phyloP scores from a whole-genome alignment of 768 basidiomycete genomes.

The Tricholoma sp. region DNA sequence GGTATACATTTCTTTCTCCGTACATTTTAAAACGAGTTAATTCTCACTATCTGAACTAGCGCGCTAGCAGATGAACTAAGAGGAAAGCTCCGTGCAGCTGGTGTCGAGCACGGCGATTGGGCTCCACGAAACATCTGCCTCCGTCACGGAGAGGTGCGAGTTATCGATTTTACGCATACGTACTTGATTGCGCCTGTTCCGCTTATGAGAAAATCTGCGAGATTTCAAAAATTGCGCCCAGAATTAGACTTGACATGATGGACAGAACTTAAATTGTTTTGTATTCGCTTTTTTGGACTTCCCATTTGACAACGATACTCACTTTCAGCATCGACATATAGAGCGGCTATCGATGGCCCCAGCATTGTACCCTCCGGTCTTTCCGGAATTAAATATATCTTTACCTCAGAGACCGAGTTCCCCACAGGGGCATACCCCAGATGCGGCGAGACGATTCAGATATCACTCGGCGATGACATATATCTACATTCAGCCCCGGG shows the following conservation, averaged over 20 bases:
- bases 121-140: conserved; percentile 1
- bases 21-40: neutral
- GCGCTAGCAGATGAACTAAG: neutral
- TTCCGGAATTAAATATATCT: too few relatives aligned
- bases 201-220: neutral
- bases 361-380: too few relatives aligned
- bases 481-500: too few relatives aligned
- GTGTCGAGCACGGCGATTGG: conserved; percentile 1
- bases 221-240: neutral
- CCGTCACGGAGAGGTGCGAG: neutral
- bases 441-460: too few relatives aligned
- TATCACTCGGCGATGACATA: too few relatives aligned
- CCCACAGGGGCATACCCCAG: too few relatives aligned
- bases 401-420: too few relatives aligned
- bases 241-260: neutral
- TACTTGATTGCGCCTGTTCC: neutral
- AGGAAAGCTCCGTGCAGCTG: neutral
- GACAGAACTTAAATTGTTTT: neutral
- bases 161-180: neutral
- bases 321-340: too few relatives aligned
- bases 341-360: too few relatives aligned
- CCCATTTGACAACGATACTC: too few relatives aligned
- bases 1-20: neutral
- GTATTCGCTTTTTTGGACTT: too few relatives aligned
- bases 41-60: neutral